Base-by-base conservation (phyloP, 441 rosid genomes). In the Erysimum cheiri region DNA sequence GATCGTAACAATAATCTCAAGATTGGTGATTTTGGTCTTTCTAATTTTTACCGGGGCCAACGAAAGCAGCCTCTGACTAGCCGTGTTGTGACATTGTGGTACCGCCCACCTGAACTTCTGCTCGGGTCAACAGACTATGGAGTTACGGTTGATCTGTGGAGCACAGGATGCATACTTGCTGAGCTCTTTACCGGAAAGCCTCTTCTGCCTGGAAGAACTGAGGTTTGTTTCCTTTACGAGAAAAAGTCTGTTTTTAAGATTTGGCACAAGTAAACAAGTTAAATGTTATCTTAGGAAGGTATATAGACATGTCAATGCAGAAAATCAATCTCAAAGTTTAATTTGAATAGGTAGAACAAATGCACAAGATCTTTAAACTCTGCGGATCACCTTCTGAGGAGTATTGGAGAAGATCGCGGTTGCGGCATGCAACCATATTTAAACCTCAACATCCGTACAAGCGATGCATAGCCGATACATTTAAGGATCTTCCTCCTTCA, bases 371-470 rank as follows among this genome's bases (percentile, higher is more conserved):
- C 65, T 93, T 93, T 78, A 93, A 93, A 81, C 98, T 93, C 24
- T 93, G 98, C 65, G 98, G 98, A 3, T 93, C 98, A 55, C 98
- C 98, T 61, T 87, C 94, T 12, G 97, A 91, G 50, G 96, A 84
- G 62, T 89, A 93, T 71, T 93, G 98, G 97, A 85, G 85, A 78
- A 87, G 73, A 77, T 89, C 97, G 74, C 81, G 85, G 52, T 78
- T 92, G 84, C 87, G 92, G 57, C 91, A 93, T 80, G 85, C 92
- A 24, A 89, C 97, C 28, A 80, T 88, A 52, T 93, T 93, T 73
- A 93, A 91, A 80, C 98, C 98, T 70, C 94, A 87, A 74, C 93
- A 85, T 46, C 96, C 96, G 4, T 93, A 93, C 74, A 84, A 84
- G 65, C 76, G 98, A 19, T 77, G 87, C 69, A 84, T 93, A 59